These are phyloP conservation scores for Colletotrichum sojae DNA, from an alignment of 2,329 filamentous ascomycete genomes.

Conservation along the genomic window DNA sequence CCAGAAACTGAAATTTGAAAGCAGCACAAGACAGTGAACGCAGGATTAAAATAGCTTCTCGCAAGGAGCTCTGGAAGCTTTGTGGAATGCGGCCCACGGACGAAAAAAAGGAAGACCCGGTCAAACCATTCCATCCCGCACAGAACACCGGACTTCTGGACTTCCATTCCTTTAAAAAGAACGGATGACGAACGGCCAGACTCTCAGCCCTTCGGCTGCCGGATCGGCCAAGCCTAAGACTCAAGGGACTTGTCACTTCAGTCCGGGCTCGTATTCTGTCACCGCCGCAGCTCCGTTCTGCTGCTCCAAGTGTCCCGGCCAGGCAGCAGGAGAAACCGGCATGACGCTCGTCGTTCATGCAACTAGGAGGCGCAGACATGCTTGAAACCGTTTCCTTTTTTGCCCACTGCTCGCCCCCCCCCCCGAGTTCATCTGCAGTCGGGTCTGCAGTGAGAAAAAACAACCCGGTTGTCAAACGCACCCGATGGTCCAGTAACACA, in stretches of 20 bases:
- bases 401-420: neutral
- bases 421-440: neutral
- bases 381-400: slow-evolving; percentile 36
- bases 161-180: slow-evolving; percentile 29
- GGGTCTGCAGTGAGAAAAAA: neutral
- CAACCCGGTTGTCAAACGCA: slow-evolving; percentile 3
- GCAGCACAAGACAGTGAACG: neutral
- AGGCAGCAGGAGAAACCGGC: slow-evolving; percentile 26
- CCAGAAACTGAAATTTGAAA: slow-evolving; percentile 9
- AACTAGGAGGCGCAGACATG: slow-evolving; percentile 30
- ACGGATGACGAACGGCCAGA: slow-evolving; percentile 31
- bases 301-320: slow-evolving; percentile 21
- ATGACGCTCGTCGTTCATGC: slow-evolving; percentile 35
- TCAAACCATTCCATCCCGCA: slow-evolving; percentile 13
- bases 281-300: slow-evolving; percentile 1
- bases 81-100: slow-evolving; percentile 26
- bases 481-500: slow-evolving; percentile 1
- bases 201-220: slow-evolving; percentile 1
- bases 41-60: slow-evolving; percentile 23
- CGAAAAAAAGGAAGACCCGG: neutral
- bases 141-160: slow-evolving; percentile 26
- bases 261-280: neutral
- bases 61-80: slow-evolving; percentile 21
- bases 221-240: neutral
- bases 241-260: neutral